These are phyloP conservation scores for Leptomonas pyrrhocoris DNA, from an alignment of 208 protist genomes.

Conservation along the genomic window DNA sequence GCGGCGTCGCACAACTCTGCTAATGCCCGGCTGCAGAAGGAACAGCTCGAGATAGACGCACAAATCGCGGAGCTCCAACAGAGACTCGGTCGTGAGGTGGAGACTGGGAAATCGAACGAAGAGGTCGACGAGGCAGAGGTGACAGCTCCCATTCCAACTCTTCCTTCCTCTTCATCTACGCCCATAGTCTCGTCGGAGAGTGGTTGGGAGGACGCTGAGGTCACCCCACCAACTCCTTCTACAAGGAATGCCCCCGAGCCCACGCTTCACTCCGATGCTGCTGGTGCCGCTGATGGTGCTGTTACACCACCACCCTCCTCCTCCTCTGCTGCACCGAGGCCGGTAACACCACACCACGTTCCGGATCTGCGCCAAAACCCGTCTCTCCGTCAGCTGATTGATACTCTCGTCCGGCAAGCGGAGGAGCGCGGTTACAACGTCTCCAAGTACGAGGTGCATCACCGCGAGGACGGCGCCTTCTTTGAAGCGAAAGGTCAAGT, in stretches of 20 bases:
- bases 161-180: too few species aligned
- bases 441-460: conserved; percentile 23
- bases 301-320: neutral
- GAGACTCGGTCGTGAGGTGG: neutral
- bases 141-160: neutral
- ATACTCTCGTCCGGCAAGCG: conserved; percentile 8
- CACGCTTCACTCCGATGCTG: neutral
- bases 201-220: too few species aligned
- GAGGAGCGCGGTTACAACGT: conserved; percentile 38
- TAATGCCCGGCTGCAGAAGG: neutral
- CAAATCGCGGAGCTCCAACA: conserved; percentile 3
- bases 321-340: neutral
- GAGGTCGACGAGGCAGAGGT: neutral
- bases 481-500: conserved; percentile 22
- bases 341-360: neutral
- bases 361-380: neutral
- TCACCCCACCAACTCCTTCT: neutral
- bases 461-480: conserved; percentile 10
- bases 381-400: conserved; percentile 7
- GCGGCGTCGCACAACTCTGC: neutral
- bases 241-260: neutral
- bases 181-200: too few species aligned
- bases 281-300: neutral
- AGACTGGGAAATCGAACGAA: conserved; percentile 2
- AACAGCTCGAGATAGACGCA: conserved; percentile 14